Base-by-base conservation (phyloP, 345 rosid species). In the Pugionium cornutum region DNA sequence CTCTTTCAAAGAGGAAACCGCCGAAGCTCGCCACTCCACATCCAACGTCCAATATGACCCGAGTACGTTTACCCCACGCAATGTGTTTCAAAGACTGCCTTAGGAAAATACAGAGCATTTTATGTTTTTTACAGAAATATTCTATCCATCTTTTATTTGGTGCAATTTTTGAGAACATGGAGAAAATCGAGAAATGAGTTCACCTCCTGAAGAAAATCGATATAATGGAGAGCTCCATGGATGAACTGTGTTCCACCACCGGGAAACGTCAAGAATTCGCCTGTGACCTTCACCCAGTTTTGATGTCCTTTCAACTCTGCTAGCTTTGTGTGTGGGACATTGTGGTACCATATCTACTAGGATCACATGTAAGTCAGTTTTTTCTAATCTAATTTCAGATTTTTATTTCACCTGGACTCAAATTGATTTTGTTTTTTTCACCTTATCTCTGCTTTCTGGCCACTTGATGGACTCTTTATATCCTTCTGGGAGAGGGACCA, bases 11-110 rank as follows among this genome's bases (percentile, higher is more conserved):
- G 4, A 90, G 86, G 67, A 51, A 88, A 18, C 97, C 96, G 0
- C 99, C 95, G 10, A 90, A 94, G 49, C 99, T 94, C 39, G 97
- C 97, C 33, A 94, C 97, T 6, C 99, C 99, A 70, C 99, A 94
- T 3, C 99, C 99, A 47, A 90, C 96, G 52, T 94, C 99, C 30
- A 94, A 59, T 46, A 84, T 31, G 28, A 88, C 95, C 47, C 99
- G 42, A 18, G 88, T 85, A 64, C 66, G 85, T 70, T 83, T 90
- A 47, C 97, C 99, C 99, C 99, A 94, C 35, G 67, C 80, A 43
- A 94, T 85, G 30, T 78, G 58, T 4, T 89, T 89, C 59, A 78
- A 76, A n/a, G 92, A 69, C 99, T 94, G 78, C 44, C 64, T 18
- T 46, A 4, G 10, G 53, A 47, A 34, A 31, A 9, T 4, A 66